Conservation (phyloP, 2,329 filamentous ascomycete species). For the Leptosphaerulina australis region DNA sequence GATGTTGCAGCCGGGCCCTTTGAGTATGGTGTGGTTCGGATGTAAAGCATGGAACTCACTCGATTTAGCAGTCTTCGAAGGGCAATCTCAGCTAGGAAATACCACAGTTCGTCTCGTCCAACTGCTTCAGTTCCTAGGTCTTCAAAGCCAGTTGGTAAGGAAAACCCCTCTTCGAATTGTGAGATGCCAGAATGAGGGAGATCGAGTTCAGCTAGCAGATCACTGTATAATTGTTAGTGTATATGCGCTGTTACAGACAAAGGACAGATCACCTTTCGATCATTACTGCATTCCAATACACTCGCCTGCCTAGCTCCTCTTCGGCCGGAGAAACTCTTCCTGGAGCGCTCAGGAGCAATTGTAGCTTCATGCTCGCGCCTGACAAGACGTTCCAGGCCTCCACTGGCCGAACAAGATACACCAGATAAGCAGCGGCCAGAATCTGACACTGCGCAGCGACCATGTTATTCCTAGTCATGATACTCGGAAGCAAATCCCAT, state of each 20-base stretch:
- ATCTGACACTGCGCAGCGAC: constrained; percentile 81
- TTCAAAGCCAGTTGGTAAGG: constrained; percentile 77
- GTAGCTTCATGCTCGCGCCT: constrained; percentile 80
- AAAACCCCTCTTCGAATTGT: constrained; percentile 80
- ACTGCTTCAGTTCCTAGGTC: constrained; percentile 68
- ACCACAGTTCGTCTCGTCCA: constrained; percentile 81
- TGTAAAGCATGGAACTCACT: constrained; percentile 80
- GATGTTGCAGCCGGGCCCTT: constrained; percentile 61
- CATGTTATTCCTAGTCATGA: constrained; percentile 81
- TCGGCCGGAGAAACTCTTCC: constrained; percentile 72
- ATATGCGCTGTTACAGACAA: not conserved
- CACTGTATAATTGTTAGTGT: constrained; percentile 45
- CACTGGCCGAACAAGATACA: constrained; percentile 79
- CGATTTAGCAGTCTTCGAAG: constrained; percentile 77
- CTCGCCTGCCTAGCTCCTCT: constrained; percentile 74
- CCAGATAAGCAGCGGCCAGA: constrained; percentile 79
- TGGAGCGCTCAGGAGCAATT: constrained; percentile 76
- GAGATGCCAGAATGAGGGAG: constrained; percentile 83
- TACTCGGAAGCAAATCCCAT: constrained; percentile 75
- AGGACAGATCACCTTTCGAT: constrained; percentile 64
- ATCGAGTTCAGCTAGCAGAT: constrained; percentile 78
- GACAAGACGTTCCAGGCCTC: constrained; percentile 84
- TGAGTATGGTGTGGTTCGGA: constrained; percentile 60
- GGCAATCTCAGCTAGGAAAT: constrained; percentile 83
- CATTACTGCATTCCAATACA: constrained; percentile 83